phyloP scores from a whole-genome alignment of 1,139 yeast genomes.

The Candida glucosophila region DNA sequence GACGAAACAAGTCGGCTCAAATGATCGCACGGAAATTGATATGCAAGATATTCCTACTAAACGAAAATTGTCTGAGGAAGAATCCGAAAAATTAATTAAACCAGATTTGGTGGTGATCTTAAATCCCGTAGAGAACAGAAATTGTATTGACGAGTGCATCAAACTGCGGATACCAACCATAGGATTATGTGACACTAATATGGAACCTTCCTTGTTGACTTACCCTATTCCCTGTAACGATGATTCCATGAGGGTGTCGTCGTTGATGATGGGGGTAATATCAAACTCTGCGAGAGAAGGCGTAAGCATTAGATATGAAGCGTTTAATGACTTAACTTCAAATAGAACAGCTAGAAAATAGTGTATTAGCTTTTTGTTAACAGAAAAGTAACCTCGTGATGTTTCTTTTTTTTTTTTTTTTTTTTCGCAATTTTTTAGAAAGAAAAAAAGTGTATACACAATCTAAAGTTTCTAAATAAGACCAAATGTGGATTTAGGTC shows the following conservation, averaged over 20 bases:
- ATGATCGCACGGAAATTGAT: conserved; percentile 38
- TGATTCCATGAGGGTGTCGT: conserved; percentile 78
- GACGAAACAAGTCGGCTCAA: conserved; percentile 64
- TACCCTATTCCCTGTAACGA: conserved; percentile 96
- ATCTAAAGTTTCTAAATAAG: neutral
- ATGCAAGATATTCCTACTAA: conserved; percentile 42
- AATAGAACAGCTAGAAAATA: no score
- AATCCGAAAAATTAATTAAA: conserved; percentile 44
- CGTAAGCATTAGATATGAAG: conserved; percentile 42
- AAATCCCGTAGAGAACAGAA: conserved; percentile 84
- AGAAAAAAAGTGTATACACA: neutral
- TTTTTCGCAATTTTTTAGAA: neutral
- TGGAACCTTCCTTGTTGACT: conserved; percentile 82
- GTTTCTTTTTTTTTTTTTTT: neutral
- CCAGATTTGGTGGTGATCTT: conserved; percentile 84
- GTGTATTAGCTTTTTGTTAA: no score
- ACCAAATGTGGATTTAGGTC: neutral
- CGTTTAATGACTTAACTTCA: conserved; percentile 26
- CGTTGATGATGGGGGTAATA: conserved; percentile 72
- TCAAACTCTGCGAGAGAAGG: conserved; percentile 84
- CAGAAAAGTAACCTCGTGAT: no score
- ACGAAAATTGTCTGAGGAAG: conserved; percentile 42
- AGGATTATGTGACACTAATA: conserved; percentile 89
- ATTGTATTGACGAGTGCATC: conserved; percentile 74
- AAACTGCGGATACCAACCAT: conserved; percentile 83